Evolutionary conservation across 805 yeast species (phyloP), one percentile per base, ranked within the genome.

Genomic region (Wickerhamomyces alni): DNA sequence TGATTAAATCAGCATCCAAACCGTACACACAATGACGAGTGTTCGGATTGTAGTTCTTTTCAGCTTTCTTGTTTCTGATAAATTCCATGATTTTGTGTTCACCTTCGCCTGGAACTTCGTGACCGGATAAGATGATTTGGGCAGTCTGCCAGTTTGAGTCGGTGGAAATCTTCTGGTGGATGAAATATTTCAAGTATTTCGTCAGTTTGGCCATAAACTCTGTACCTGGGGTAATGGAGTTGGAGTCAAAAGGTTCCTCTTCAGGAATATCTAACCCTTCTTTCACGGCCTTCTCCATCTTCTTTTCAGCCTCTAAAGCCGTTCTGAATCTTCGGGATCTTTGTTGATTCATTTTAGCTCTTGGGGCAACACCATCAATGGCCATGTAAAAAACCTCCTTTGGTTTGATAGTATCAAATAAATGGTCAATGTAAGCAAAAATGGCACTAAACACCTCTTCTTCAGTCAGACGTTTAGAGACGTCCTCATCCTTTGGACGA

Each of bases 311-410:
- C 56, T 91, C 98, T 52, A 80, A 73, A 1, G 96, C 98, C 24
- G 96, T 80, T 62, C 96, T 73, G 62, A 91, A 91, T 66, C 99
- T 79, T 70, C 99, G 80, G 0, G 96, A 80, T 65, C 99, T 77
- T 63, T 91, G 99, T 63, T 91, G 98, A 59, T 91, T 91, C 96
- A 91, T 89, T 58, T 91, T 91, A 10, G 99, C 99, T 59, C 99
- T 72, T 31, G 99, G 99, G 0, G 99, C 99, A 37, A 91, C 98
- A 59, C 99, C 99, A 66, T 91, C 99, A 53, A 91, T 86, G 3
- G 99, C 98, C 96, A 91, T 88, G 59, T 83, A 89, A 51, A 91
- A 86, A 12, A 82, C 77, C 57, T 87, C 75, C 52, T 84, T 72
- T 8, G 99, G 99, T 59, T 80, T 79, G 48, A 93, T 88, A 19